These are phyloP conservation scores for Sorghum bicolor DNA, from an alignment of 176 grass and related monocot species.

Conservation along the genomic window Sorghum_bicolor_NCBIv3 NC_012870.2:6376001-6376500, in stretches of 20 bases:
- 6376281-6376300: no score
- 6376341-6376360: no score
- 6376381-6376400: no score
- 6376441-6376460: no score
- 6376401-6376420: no score
- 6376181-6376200: background rate
- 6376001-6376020: slow-evolving; percentile 31
- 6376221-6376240: no score
- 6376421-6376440: no score
- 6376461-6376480: no score
- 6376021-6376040: slow-evolving; percentile 61
- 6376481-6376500: no score
- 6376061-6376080: slow-evolving; percentile 39
- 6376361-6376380: no score
- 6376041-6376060: slow-evolving; percentile 46
- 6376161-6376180: slow-evolving; percentile 14
- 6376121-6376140: slow-evolving; percentile 35
- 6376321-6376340: no score
- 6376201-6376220: background rate
- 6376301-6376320: no score
- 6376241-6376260: background rate
- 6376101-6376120: slow-evolving; percentile 29
- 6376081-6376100: background rate
- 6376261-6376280: background rate
- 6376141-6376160: background rate